Conservation (phyloP, 2,329 filamentous ascomycete species). For the Emergomyces orientalis region DNA sequence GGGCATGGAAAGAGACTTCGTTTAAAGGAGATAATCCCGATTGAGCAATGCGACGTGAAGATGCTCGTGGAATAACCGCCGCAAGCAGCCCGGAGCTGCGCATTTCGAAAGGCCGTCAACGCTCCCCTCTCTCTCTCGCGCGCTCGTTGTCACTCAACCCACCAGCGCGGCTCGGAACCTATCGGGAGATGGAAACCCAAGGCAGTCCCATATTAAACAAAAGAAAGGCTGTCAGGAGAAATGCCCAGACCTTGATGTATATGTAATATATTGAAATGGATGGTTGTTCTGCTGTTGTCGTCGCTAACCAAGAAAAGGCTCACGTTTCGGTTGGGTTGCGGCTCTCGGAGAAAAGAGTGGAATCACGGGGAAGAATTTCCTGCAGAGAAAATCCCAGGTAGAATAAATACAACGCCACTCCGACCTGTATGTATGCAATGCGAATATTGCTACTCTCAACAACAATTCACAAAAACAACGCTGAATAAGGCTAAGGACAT, state of each 20-base stretch:
- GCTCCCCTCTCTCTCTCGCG: not conserved
- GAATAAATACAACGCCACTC: not conserved
- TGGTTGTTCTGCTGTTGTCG: not conserved
- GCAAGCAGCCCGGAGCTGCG: slow-evolving; percentile 34
- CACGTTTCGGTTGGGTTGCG: not conserved
- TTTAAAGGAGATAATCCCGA: slow-evolving; percentile 8
- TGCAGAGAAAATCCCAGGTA: not conserved
- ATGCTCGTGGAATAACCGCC: slow-evolving; percentile 26
- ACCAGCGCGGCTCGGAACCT: not conserved
- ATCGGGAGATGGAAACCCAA: slow-evolving; percentile 1
- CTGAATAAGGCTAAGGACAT: not conserved
- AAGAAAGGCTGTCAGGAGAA: not conserved
- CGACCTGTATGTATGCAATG: not conserved
- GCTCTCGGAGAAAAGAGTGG: not conserved
- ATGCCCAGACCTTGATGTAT: not conserved
- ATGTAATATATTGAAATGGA: not conserved
- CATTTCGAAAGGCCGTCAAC: slow-evolving; percentile 24
- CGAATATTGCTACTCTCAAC: not conserved
- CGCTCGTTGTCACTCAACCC: not conserved
- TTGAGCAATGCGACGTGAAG: slow-evolving; percentile 21
- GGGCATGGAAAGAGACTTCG: not conserved
- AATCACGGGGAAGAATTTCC: slow-evolving; percentile 7
- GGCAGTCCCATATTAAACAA: slow-evolving; percentile 6
- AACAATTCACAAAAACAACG: not conserved
- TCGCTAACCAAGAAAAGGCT: not conserved